Conservation (phyloP, 148 eudicot genomes). For the Rhododendron ferrugineum region DNA sequence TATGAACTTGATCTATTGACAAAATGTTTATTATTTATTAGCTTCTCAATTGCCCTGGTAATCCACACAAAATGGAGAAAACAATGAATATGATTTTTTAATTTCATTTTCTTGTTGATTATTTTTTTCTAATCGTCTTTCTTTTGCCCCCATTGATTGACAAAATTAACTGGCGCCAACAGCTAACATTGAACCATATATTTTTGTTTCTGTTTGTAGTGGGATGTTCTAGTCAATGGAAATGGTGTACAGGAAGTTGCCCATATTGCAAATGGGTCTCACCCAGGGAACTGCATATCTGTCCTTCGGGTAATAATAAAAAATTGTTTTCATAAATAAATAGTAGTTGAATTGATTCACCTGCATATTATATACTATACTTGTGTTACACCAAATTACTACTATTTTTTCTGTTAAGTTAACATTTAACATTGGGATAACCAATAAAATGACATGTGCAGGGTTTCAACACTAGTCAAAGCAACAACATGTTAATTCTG, state of each 20-base stretch:
- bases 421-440: not conserved
- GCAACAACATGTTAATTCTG: conserved; percentile 41
- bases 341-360: not conserved
- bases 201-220: conserved; percentile 19
- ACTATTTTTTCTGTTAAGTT: not conserved
- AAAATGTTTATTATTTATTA: not conserved
- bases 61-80: not conserved
- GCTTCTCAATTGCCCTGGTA: not conserved
- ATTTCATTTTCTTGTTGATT: not conserved
- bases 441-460: conserved; percentile 6
- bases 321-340: not conserved
- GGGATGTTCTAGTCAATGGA: conserved; percentile 53
- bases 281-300: conserved; percentile 52
- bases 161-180: not conserved
- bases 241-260: conserved; percentile 49
- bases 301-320: conserved; percentile 35
- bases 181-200: not conserved
- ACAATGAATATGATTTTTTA: not conserved
- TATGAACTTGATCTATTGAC: not conserved
- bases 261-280: conserved; percentile 50
- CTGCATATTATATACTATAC: not conserved
- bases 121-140: not conserved
- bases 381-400: not conserved
- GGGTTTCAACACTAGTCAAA: conserved; percentile 38
- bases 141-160: not conserved